Evolutionary conservation across 179 eudicot genomes (phyloP), one percentile per base, ranked within the genome.

Genomic region (Spinacia oleracea): DNA sequence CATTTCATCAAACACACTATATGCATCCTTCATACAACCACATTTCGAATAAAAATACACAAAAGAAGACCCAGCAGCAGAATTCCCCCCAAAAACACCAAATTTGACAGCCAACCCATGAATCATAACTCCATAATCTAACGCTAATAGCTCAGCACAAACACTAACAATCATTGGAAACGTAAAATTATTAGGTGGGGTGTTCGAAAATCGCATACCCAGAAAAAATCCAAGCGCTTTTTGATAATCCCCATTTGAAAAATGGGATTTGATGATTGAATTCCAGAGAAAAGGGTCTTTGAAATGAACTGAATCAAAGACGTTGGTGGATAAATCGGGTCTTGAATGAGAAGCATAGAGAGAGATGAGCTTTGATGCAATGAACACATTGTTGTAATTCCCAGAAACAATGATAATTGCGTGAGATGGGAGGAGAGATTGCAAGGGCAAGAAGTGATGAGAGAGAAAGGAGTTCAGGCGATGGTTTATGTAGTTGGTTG

Each of bases 241-340:
- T n/a, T 65, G 53, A 72, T 86, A 89, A 80, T 74, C 64, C 8
- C 90, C 90, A 82, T 88, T 88, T 0, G 85, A 89, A 75, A 89
- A 94, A 58, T 89, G 88, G 12, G 98, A 85, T 87, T 94, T 89
- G 74, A 92, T 89, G 9, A 89, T 80, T 2, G 97, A 89, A 85
- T 91, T 92, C 97, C 97, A 94, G 23, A 94, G 82, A 76, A 94
- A 92, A 0, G 84, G 55, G 83, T 94, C 96, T 76, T 84, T 93
- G 5, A 12, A 73, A 23, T 32, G 70, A 64, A 90, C 73, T 0
- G 82, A 85, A 77, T 91, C 55, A 34, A 94, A 94, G 4, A 90
- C 87, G 67, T 72, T 79, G 46, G 84, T 60, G 8, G 94, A 88
- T 29, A 81, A 83, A 6, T 79, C 56, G 55, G 91, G 94, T 48